phyloP scores from a whole-genome alignment of 1,284 basidiomycete genomes.

The Marasmius fiardii region DNA sequence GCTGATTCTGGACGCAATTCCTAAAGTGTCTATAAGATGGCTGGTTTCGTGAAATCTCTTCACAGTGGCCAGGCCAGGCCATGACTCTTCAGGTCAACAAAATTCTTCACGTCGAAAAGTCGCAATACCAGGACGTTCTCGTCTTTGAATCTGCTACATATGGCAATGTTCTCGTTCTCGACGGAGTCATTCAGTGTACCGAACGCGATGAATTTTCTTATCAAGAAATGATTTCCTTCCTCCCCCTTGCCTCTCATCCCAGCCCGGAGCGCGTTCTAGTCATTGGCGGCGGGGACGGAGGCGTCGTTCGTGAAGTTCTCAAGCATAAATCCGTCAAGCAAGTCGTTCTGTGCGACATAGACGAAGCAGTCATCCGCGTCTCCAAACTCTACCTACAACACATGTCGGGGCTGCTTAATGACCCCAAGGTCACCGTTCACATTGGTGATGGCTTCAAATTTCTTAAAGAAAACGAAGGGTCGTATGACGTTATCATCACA shows the following conservation, averaged over 20 bases:
- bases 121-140: slow-evolving; percentile 92
- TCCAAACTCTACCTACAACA: slow-evolving; percentile 92
- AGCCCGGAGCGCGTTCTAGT: slow-evolving; percentile 96
- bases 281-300: slow-evolving; percentile 95
- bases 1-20: not conserved
- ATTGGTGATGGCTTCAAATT: slow-evolving; percentile 98
- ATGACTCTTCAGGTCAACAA: slow-evolving; percentile 95
- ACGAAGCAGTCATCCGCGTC: slow-evolving; percentile 96
- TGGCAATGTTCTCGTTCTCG: slow-evolving; percentile 95
- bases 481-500: slow-evolving; percentile 98
- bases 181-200: slow-evolving; percentile 95
- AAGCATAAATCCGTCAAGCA: slow-evolving; percentile 92
- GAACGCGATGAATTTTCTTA: slow-evolving; percentile 99
- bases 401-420: slow-evolving; percentile 86
- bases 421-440: slow-evolving; percentile 84
- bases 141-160: slow-evolving; percentile 95
- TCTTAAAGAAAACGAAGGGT: slow-evolving; percentile 84
- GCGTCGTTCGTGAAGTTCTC: slow-evolving; percentile 95
- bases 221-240: slow-evolving; percentile 99
- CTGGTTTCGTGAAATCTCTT: slow-evolving; percentile 97
- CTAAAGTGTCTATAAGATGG: slow-evolving; percentile 59
- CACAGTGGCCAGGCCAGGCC: slow-evolving; percentile 97
- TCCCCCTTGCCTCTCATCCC: slow-evolving; percentile 94
- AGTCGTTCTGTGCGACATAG: slow-evolving; percentile 97
- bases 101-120: slow-evolving; percentile 94